These are phyloP conservation scores for Bacidia gigantensis DNA, from an alignment of 495 filamentous ascomycete genomes.

Conservation along the genomic window DNA sequence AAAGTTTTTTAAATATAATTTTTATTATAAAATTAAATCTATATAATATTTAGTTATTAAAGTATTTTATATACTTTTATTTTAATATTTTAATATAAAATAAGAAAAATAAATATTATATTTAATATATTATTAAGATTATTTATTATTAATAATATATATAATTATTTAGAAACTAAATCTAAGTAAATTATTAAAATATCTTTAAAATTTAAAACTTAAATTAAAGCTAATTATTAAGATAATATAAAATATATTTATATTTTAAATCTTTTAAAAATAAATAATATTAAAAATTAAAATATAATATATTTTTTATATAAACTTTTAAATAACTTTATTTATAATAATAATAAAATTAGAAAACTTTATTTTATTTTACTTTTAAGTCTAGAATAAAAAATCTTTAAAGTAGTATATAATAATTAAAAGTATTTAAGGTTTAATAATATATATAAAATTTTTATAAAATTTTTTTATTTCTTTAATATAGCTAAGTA, in stretches of 20 bases:
- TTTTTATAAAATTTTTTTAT: background rate
- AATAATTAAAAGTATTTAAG: too few relatives aligned
- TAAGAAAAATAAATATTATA: background rate
- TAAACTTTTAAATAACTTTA: background rate
- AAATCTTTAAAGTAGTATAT: too few relatives aligned
- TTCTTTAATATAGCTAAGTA: background rate
- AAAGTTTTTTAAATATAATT: background rate
- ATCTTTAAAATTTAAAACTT: background rate
- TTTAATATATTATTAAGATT: background rate
- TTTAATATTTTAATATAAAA: background rate
- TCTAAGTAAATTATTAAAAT: background rate
- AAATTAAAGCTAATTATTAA: background rate
- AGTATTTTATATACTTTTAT: background rate
- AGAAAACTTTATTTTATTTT: background rate
- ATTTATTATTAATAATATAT: background rate
- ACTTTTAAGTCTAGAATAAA: too few relatives aligned
- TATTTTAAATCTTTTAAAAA: background rate
- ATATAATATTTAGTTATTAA: slow-evolving; percentile 1
- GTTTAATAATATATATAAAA: background rate
- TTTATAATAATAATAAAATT: background rate
- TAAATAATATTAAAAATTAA: background rate
- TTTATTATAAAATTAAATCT: background rate
- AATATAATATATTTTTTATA: background rate
- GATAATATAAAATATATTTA: background rate
- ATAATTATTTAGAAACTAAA: background rate